Conservation (phyloP, 2,329 filamentous ascomycete genomes). For the Verticillium klebahnii region DNA sequence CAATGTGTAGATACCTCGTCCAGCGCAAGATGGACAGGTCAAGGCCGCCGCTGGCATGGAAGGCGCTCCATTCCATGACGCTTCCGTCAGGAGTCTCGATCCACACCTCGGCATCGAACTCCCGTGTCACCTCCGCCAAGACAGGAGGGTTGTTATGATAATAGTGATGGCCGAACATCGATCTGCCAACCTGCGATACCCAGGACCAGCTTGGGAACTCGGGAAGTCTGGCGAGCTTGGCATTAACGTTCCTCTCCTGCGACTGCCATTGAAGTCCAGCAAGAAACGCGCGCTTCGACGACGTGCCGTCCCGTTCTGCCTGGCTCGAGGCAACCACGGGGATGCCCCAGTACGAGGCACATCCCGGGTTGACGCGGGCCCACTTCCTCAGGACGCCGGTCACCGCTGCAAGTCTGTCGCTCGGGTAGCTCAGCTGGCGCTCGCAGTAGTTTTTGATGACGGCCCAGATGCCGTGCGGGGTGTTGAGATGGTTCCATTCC, state of each 20-base stretch:
- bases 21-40: background rate
- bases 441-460: background rate
- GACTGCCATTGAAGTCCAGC: background rate
- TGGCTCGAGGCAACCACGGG: constrained; percentile 1
- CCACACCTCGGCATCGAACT: background rate
- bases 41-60: background rate
- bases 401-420: constrained; percentile 1
- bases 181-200: background rate
- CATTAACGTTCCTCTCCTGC: background rate
- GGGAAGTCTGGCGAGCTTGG: background rate
- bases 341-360: constrained; percentile 1
- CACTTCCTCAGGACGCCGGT: background rate
- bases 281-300: background rate
- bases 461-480: background rate
- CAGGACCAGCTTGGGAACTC: constrained; percentile 2
- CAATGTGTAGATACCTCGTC: background rate
- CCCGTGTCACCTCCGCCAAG: background rate
- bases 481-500: constrained; percentile 3
- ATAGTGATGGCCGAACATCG: background rate
- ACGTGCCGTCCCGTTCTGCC: background rate
- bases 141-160: background rate
- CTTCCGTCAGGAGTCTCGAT: background rate
- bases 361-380: background rate
- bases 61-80: background rate
- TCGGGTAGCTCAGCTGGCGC: background rate